Conservation (phyloP, 2,329 filamentous ascomycete genomes). For the Periconia macrospinosa region DNA sequence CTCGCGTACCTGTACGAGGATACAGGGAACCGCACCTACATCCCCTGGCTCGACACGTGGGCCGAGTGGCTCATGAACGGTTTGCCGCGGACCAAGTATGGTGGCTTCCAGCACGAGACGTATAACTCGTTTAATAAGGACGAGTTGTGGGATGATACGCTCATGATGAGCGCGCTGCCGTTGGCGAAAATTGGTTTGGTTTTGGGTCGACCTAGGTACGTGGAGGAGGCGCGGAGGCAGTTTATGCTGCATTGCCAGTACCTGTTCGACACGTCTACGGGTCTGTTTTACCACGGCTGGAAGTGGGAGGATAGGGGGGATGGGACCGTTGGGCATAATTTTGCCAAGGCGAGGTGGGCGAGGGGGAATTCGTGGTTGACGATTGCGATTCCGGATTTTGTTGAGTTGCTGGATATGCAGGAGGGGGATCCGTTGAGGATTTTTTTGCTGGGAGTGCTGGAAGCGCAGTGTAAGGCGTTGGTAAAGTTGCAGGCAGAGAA, state of each 20-base stretch:
- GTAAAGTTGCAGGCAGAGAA: slow-evolving; percentile 60
- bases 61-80: slow-evolving; percentile 82
- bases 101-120: slow-evolving; percentile 75
- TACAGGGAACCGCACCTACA: slow-evolving; percentile 67
- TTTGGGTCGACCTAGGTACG: slow-evolving; percentile 69
- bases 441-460: slow-evolving; percentile 64
- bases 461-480: slow-evolving; percentile 70
- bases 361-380: slow-evolving; percentile 75
- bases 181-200: slow-evolving; percentile 77
- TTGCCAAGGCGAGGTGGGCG: slow-evolving; percentile 59
- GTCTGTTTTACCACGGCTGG: slow-evolving; percentile 83
- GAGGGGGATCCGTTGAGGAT: slow-evolving; percentile 62
- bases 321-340: slow-evolving; percentile 59
- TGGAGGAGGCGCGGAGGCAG: slow-evolving; percentile 76
- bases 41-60: slow-evolving; percentile 79
- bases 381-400: slow-evolving; percentile 80
- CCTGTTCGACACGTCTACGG: slow-evolving; percentile 70
- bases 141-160: slow-evolving; percentile 81
- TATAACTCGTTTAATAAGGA: slow-evolving; percentile 71
- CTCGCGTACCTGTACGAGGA: slow-evolving; percentile 78
- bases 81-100: slow-evolving; percentile 69
- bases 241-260: slow-evolving; percentile 80
- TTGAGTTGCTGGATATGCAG: slow-evolving; percentile 69
- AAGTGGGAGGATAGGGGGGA: slow-evolving; percentile 64
- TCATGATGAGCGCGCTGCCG: slow-evolving; percentile 86